Conservation (phyloP, 2,329 filamentous ascomycete genomes). For the Colletotrichum gigasporum region DNA sequence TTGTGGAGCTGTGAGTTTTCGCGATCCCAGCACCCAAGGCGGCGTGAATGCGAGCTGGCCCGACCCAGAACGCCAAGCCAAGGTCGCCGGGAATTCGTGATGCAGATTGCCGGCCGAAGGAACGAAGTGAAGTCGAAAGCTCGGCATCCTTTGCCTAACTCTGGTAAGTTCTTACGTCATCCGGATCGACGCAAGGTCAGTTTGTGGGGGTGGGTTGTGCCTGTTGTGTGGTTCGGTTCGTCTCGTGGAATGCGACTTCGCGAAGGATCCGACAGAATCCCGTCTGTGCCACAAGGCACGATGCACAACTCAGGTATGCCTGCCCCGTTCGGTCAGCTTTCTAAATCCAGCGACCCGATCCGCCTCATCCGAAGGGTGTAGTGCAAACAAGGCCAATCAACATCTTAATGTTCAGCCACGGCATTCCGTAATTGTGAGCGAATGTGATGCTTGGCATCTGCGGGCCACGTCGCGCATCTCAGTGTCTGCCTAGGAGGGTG, state of each 20-base stretch:
- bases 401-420: background rate
- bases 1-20: background rate
- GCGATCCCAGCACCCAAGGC: too few species aligned
- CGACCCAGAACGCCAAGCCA: too few species aligned
- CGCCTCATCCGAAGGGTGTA: background rate
- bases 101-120: background rate
- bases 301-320: slow-evolving; percentile 3
- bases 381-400: background rate
- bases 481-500: background rate
- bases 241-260: background rate
- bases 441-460: background rate
- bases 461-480: background rate
- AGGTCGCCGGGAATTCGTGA: background rate
- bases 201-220: background rate
- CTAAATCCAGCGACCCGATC: slow-evolving; percentile 11
- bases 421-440: background rate
- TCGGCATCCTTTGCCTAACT: background rate
- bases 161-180: slow-evolving; percentile 1
- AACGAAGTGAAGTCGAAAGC: background rate
- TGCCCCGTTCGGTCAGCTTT: slow-evolving; percentile 2
- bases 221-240: background rate
- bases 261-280: background rate
- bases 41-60: too few species aligned
- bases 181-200: background rate
- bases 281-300: slow-evolving; percentile 1